phyloP scores from a whole-genome alignment of 2,329 filamentous ascomycete species.

The Coniochaeta sp. region DNA sequence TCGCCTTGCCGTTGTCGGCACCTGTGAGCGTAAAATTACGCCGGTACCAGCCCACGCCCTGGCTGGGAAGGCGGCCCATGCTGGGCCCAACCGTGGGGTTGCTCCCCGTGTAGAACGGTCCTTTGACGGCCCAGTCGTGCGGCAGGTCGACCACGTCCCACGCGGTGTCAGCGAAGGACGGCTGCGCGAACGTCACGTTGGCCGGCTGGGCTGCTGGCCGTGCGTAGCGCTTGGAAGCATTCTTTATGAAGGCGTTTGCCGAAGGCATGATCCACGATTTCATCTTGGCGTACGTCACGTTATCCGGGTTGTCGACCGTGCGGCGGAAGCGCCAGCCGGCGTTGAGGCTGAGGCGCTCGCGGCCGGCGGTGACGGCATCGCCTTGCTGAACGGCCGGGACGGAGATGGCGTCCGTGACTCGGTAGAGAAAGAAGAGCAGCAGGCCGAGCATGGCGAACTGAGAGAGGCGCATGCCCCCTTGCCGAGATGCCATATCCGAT shows the following conservation, averaged over 20 bases:
- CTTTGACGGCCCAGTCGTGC: conserved; percentile 42
- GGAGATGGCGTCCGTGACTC: not conserved
- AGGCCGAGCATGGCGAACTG: not conserved
- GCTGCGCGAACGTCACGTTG: conserved; percentile 18
- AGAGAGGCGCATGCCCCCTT: not conserved
- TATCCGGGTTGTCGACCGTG: conserved; percentile 25
- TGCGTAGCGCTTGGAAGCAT: conserved; percentile 12
- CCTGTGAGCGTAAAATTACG: conserved; percentile 24
- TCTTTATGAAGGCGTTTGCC: conserved; percentile 18
- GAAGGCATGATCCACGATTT: conserved; percentile 23
- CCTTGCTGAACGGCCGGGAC: not conserved
- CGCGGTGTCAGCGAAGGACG: conserved; percentile 25
- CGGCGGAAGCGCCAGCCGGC: conserved; percentile 25
- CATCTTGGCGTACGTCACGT: conserved; percentile 20
- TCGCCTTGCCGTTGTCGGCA: conserved; percentile 25
- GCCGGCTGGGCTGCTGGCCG: conserved; percentile 13
- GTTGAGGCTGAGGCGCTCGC: conserved; percentile 26
- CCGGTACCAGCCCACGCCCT: conserved; percentile 49
- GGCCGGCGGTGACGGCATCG: conserved; percentile 3
- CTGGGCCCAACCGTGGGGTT: conserved; percentile 25
- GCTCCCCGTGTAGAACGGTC: conserved; percentile 28
- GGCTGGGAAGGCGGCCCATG: conserved; percentile 36
- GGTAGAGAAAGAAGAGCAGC: not conserved
- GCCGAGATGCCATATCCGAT: not conserved
- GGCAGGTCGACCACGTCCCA: conserved; percentile 35